These are phyloP conservation scores for Xerocomellus intermedius DNA, from an alignment of 768 basidiomycete genomes.

Conservation along the genomic window DNA sequence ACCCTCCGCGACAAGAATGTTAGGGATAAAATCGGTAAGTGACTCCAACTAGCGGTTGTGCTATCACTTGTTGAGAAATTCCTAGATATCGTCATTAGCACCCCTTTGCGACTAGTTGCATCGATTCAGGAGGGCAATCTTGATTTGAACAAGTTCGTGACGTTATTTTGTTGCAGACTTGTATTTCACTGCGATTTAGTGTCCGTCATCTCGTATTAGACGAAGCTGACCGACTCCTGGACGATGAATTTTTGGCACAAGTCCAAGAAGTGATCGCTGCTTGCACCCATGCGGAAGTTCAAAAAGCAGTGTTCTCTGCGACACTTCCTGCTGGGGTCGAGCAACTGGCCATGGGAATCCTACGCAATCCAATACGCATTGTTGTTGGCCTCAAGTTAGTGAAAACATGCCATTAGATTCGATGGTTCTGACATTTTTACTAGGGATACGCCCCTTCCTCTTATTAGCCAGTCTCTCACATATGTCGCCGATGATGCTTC, in stretches of 20 bases:
- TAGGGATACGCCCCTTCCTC: slow-evolving; percentile 91
- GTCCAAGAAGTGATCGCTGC: slow-evolving; percentile 82
- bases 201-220: slow-evolving; percentile 86
- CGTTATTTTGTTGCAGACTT: neutral
- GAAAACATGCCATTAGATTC: neutral
- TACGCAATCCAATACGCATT: slow-evolving; percentile 83
- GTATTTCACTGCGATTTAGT: slow-evolving; percentile 38
- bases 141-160: slow-evolving; percentile 67
- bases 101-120: slow-evolving; percentile 84
- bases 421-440: slow-evolving; percentile 10
- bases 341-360: slow-evolving; percentile 80
- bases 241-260: slow-evolving; percentile 85
- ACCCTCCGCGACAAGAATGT: slow-evolving; percentile 72
- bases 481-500: slow-evolving; percentile 93
- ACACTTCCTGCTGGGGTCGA: slow-evolving; percentile 90
- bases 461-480: slow-evolving; percentile 84
- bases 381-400: slow-evolving; percentile 95
- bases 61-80: neutral
- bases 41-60: slow-evolving; percentile 2
- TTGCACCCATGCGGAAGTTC: slow-evolving; percentile 65
- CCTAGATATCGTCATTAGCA: slow-evolving; percentile 87
- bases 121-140: slow-evolving; percentile 68
- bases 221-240: slow-evolving; percentile 90
- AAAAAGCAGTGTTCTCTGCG: slow-evolving; percentile 92
- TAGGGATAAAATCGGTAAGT: slow-evolving; percentile 74